Percentiles rank a stretch among this genome's conserved stretches.
Conservation (phyloP, 257 asterid species). For the Verbena officinalis region DNA sequence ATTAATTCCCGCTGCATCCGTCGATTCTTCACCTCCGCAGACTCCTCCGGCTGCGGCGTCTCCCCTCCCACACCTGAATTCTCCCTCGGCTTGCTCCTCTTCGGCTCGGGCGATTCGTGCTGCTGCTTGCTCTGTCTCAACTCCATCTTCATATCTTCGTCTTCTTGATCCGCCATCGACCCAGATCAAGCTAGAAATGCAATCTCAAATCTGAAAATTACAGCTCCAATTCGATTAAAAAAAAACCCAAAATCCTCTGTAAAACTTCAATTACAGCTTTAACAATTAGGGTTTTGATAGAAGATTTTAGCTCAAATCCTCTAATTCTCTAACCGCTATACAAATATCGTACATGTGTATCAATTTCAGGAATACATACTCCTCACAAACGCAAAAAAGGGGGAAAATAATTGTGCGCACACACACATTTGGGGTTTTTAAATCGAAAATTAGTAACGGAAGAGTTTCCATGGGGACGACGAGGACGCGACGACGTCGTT, state of each 20-base stretch:
- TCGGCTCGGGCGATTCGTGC: constrained; percentile 88
- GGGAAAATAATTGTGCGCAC: background rate
- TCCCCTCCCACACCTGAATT: constrained; percentile 41
- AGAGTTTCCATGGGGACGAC: constrained; percentile 23
- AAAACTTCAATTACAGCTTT: constrained; percentile 1
- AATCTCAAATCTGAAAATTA: constrained; percentile 22
- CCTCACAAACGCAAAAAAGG: constrained; percentile 1
- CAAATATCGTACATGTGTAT: background rate
- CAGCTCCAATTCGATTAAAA: constrained; percentile 19
- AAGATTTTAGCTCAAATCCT: constrained; percentile 17
- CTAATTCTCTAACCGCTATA: background rate
- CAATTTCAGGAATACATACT: too few relatives aligned
- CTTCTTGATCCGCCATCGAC: constrained; percentile 77
- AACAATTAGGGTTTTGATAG: constrained; percentile 40
- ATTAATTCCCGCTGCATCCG: constrained; percentile 76
- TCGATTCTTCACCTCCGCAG: constrained; percentile 56
- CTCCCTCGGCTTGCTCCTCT: constrained; percentile 86
- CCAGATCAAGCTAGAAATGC: constrained; percentile 17
- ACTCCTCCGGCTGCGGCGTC: constrained; percentile 41
- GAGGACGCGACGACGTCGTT: constrained; percentile 28
- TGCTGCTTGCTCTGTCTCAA: constrained; percentile 67
- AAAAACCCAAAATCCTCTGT: constrained; percentile 7
- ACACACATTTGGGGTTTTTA: constrained; percentile 23
- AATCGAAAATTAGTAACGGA: constrained; percentile 22
- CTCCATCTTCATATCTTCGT: constrained; percentile 72